These are phyloP conservation scores for Acacia crassicarpa DNA, from an alignment of 306 rosid species.

Conservation along the genomic window DNA sequence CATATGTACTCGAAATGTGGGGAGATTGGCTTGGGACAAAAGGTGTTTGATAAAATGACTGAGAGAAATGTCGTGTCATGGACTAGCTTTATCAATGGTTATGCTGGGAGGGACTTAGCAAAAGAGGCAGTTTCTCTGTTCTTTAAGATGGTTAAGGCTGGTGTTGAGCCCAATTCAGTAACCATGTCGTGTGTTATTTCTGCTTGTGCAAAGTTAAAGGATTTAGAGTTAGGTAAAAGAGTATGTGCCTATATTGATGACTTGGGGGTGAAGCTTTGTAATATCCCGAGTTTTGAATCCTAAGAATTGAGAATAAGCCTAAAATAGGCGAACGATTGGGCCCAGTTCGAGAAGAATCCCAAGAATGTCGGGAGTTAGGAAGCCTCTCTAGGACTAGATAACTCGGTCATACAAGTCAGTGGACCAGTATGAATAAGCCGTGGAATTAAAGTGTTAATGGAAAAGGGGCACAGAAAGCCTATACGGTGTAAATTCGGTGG, in stretches of 20 bases:
- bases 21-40: slow-evolving; percentile 47
- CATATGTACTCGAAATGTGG: slow-evolving; percentile 64
- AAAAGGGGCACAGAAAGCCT: too few relatives aligned
- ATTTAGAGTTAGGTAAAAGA: slow-evolving; percentile 55
- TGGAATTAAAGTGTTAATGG: too few relatives aligned
- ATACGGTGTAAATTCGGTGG: too few relatives aligned
- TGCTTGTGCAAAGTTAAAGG: slow-evolving; percentile 82
- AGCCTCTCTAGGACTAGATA: too few relatives aligned
- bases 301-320: too few relatives aligned
- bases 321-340: too few relatives aligned
- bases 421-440: too few relatives aligned
- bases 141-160: slow-evolving; percentile 64
- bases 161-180: slow-evolving; percentile 56
- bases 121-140: slow-evolving; percentile 68
- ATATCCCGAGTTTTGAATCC: too few relatives aligned
- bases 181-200: slow-evolving; percentile 74
- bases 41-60: slow-evolving; percentile 71
- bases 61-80: slow-evolving; percentile 83
- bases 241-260: slow-evolving; percentile 46
- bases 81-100: slow-evolving; percentile 87
- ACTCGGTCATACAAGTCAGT: too few relatives aligned
- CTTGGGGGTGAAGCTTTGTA: slow-evolving; percentile 53
- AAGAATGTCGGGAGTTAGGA: too few relatives aligned
- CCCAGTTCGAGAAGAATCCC: too few relatives aligned
- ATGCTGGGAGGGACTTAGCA: slow-evolving; percentile 46